Base-by-base conservation (phyloP, 768 basidiomycete species). In the Clathrus columnatus region DNA sequence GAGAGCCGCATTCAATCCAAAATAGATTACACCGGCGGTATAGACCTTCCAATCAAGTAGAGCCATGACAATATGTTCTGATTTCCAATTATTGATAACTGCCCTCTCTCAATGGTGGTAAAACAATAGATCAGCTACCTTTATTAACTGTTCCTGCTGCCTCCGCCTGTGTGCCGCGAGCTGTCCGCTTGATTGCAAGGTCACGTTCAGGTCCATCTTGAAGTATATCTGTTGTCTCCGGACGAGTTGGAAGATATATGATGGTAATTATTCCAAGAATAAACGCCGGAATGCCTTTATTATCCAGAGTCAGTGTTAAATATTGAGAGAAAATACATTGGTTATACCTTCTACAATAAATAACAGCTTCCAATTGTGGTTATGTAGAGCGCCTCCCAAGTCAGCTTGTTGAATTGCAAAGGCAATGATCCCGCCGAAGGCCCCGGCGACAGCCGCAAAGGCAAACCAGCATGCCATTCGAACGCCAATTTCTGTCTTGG, bases 401-500 rank as follows among this genome's bases (percentile, higher is more conserved):
- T 81, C 68, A 1, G 72, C 73, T 63, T 87, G 77, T 60, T 87
- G 84, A 8, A 91, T 73, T 1, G 87, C 89, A 59, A 85, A 91
- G 2, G 89, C 87, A 42, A 91, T 79, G 46, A 90, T 69, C 17
- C 89, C 88, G 14, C 87, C 87, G 57, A 91, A 91, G 4, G 89
- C 89, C 23, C 88, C 88, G 4, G 89, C 85, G 4, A 88, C 80
- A 2, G 88, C 87, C 4, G 88, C 87, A 63, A 89, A 91, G 7
- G 84, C 85, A 58, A 89, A 91, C 84, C 86, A 89, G 61, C 86
- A 80, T 1, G 85, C 86, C 77, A 85, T 77, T 45, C 87, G 79
- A 48, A 85, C 67, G 26, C 87, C 87, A 61, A 90, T 75, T 63
- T 90, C 87, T 4, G 73, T 60, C 61, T 80, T 84, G 0, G 87